A percentile compares a stretch with the other conserved stretches of the same genome.
Evolutionary conservation across 208 protist species (phyloP).

Genomic region (Herpetomonas muscarum): DNA sequence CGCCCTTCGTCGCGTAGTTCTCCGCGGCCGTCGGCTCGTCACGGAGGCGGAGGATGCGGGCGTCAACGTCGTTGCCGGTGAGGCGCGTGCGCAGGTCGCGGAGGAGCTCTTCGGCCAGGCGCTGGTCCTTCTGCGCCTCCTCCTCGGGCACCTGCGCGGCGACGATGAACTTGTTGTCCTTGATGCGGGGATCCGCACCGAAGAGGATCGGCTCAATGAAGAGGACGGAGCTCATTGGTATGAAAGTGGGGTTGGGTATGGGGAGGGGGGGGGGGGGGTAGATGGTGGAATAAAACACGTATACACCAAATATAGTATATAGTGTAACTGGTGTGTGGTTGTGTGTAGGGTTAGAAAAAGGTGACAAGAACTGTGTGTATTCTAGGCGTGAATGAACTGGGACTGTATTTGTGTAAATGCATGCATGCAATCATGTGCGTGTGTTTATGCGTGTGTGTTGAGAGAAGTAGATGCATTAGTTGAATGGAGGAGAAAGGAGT

Average conservation of each 20-base stretch:
- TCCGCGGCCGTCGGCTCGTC: constrained; percentile 21
- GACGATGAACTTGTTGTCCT: constrained; percentile 40
- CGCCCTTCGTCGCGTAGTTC: constrained; percentile 40
- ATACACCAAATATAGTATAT: constrained; percentile 2
- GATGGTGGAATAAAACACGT: not conserved
- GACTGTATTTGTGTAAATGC: too few species aligned
- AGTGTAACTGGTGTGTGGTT: constrained; percentile 3
- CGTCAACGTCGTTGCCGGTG: constrained; percentile 19
- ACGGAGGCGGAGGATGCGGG: constrained; percentile 25
- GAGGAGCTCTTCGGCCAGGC: constrained; percentile 24
- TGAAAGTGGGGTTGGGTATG: too few species aligned
- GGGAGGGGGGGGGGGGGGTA: not conserved
- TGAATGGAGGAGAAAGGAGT: too few species aligned
- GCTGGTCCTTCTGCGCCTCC: constrained; percentile 24
- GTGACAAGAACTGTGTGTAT: not conserved
- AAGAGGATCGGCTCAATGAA: constrained; percentile 35
- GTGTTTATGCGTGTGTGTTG: too few species aligned
- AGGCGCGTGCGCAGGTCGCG: constrained; percentile 22
- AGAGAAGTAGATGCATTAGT: too few species aligned
- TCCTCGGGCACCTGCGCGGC: constrained; percentile 19
- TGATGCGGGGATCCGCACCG: constrained; percentile 32
- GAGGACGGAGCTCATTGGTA: constrained; percentile 53
- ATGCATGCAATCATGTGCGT: too few species aligned
- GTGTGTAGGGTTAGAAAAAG: constrained; percentile 1
- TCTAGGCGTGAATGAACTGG: too few species aligned